phyloP scores from a whole-genome alignment of 2,329 filamentous ascomycete species.

The Pyrenochaeta sp. region DNA sequence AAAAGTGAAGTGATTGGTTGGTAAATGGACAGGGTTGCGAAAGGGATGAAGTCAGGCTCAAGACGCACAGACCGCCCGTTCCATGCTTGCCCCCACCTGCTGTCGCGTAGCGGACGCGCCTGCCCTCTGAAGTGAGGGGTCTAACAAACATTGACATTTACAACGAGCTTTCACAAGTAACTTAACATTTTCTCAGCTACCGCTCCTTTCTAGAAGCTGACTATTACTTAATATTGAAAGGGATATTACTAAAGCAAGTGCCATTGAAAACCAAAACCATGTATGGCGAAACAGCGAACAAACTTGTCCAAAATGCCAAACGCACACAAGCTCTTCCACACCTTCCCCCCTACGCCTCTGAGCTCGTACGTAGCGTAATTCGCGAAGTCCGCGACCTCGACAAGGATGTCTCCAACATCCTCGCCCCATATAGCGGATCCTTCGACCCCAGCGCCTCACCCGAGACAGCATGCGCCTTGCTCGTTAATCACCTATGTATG shows the following conservation, averaged over 20 bases:
- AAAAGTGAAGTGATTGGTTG: constrained; percentile 5
- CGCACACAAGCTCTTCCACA: constrained; percentile 85
- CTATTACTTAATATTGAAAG: not conserved
- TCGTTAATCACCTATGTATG: constrained; percentile 95
- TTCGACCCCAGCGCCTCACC: constrained; percentile 88
- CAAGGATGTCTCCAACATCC: constrained; percentile 79
- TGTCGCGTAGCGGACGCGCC: constrained; percentile 26
- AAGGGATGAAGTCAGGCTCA: constrained; percentile 26
- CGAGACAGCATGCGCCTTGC: constrained; percentile 83
- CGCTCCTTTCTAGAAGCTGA: not conserved
- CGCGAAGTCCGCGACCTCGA: constrained; percentile 94
- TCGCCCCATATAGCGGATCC: constrained; percentile 82
- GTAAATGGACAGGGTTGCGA: constrained; percentile 6
- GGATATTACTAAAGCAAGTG: not conserved
- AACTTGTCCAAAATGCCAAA: constrained; percentile 94
- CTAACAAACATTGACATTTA: constrained; percentile 10
- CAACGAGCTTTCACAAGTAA: not conserved
- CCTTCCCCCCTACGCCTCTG: constrained; percentile 90
- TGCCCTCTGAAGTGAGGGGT: constrained; percentile 13
- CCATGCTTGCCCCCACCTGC: constrained; percentile 13
- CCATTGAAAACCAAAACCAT: no score
- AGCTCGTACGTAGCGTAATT: constrained; percentile 85
- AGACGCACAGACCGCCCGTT: constrained; percentile 19
- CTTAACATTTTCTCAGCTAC: not conserved
- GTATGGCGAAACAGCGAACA: constrained; percentile 89